phyloP scores from a whole-genome alignment of 768 basidiomycete genomes.

The Kwoniella heveanensis region DNA sequence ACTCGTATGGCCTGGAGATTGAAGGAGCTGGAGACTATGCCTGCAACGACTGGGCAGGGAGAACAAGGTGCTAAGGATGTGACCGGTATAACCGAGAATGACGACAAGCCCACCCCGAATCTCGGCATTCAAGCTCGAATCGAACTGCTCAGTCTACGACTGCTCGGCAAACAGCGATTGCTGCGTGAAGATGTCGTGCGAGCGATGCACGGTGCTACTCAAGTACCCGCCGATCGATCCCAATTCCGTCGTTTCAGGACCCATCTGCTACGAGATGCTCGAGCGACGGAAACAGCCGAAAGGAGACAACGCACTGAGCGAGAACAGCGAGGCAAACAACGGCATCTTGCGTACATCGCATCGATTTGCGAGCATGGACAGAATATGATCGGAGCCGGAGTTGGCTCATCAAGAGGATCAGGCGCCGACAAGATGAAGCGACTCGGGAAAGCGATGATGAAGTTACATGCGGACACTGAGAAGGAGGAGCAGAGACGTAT shows the following conservation, averaged over 20 bases:
- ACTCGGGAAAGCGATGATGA: constrained; percentile 76
- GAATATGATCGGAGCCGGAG: constrained; percentile 67
- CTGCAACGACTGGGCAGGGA: constrained; percentile 78
- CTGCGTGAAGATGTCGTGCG: constrained; percentile 83
- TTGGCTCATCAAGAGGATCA: constrained; percentile 60
- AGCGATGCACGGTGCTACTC: constrained; percentile 80
- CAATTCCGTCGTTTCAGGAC: constrained; percentile 88
- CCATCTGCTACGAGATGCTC: constrained; percentile 82
- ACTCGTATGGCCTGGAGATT: constrained; percentile 85
- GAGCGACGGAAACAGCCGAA: constrained; percentile 84
- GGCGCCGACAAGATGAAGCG: constrained; percentile 65
- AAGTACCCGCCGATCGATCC: constrained; percentile 84
- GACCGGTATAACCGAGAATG: constrained; percentile 57
- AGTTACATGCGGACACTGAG: constrained; percentile 85
- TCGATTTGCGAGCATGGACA: constrained; percentile 82
- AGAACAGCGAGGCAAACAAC: constrained; percentile 90
- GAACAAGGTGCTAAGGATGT: constrained; percentile 63
- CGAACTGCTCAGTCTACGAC: constrained; percentile 83
- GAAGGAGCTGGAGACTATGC: constrained; percentile 72
- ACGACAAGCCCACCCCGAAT: constrained; percentile 49
- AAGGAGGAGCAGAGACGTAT: constrained; percentile 98
- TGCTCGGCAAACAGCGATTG: constrained; percentile 87
- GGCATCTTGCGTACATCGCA: constrained; percentile 89
- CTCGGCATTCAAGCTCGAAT: constrained; percentile 78
- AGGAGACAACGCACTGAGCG: constrained; percentile 87